Evolutionary conservation across 2,329 filamentous ascomycete species (phyloP).

Genomic region (Helicocarpus griseus): DNA sequence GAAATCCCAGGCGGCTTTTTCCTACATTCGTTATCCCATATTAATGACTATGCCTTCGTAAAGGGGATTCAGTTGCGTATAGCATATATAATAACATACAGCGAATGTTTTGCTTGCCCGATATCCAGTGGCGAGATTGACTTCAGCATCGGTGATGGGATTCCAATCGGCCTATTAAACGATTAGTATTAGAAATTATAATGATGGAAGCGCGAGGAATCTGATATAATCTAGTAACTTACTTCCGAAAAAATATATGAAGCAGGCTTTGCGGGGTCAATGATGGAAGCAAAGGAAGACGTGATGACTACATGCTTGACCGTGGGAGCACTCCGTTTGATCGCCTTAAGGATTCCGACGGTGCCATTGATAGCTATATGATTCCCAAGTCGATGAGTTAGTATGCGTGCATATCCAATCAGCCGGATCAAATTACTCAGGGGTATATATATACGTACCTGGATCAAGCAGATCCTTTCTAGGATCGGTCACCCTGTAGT

Average conservation of each 20-base stretch:
- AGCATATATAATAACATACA: constrained; percentile 18
- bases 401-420: background rate
- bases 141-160: constrained; percentile 34
- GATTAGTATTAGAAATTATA: constrained; percentile 16
- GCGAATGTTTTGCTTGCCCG: constrained; percentile 45
- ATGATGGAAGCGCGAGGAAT: background rate
- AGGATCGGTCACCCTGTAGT: constrained; percentile 60
- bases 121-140: constrained; percentile 30
- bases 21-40: constrained; percentile 18
- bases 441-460: constrained; percentile 44
- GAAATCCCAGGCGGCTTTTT: constrained; percentile 58
- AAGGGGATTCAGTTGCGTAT: no score
- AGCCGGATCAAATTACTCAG: constrained; percentile 15
- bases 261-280: constrained; percentile 36
- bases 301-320: constrained; percentile 67
- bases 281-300: constrained; percentile 58
- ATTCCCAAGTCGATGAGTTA: background rate
- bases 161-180: constrained; percentile 33
- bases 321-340: constrained; percentile 50
- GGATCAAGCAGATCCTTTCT: constrained; percentile 50
- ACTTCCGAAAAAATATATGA: constrained; percentile 21
- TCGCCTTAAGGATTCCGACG: constrained; percentile 51
- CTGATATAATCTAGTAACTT: background rate
- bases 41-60: background rate
- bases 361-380: constrained; percentile 55